Conservation (phyloP, 805 yeast genomes). For the Kazachstania africana region DNA sequence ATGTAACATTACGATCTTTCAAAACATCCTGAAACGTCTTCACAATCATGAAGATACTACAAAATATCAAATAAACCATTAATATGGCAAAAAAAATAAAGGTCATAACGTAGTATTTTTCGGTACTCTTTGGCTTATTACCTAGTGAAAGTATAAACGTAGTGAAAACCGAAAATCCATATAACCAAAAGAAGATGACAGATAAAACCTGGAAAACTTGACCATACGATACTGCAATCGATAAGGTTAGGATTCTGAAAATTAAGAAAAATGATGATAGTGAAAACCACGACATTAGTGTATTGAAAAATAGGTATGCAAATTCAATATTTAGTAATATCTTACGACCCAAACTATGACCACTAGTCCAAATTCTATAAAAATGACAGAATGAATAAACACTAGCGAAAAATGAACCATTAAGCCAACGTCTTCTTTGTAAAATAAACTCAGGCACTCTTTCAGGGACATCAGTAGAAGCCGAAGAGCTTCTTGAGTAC, state of each 20-base stretch:
- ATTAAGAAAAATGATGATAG: constrained; percentile 83
- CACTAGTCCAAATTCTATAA: constrained; percentile 64
- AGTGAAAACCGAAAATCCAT: constrained; percentile 65
- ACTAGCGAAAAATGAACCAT: constrained; percentile 93
- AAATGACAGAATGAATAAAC: constrained; percentile 75
- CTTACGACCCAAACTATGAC: constrained; percentile 60
- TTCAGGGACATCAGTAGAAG: constrained; percentile 94
- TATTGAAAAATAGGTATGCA: constrained; percentile 59
- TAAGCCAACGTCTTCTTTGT: constrained; percentile 93
- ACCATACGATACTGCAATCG: constrained; percentile 43
- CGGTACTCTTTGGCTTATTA: constrained; percentile 87
- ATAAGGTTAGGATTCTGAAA: constrained; percentile 73
- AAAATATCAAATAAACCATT: constrained; percentile 83
- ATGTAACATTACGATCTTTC: constrained; percentile 25
- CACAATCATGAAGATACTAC: constrained; percentile 71
- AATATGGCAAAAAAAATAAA: constrained; percentile 73
- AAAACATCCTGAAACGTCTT: constrained; percentile 48
- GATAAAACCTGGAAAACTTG: constrained; percentile 64
- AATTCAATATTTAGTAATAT: constrained; percentile 67
- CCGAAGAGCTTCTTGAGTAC: constrained; percentile 79
- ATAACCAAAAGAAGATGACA: constrained; percentile 74
- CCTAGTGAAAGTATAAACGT: constrained; percentile 89
- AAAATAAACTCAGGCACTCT: constrained; percentile 73
- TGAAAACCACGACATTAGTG: constrained; percentile 86
- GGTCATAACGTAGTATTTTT: constrained; percentile 60